phyloP scores from a whole-genome alignment of 805 yeast species.

The Yarrowia osloensis region DNA sequence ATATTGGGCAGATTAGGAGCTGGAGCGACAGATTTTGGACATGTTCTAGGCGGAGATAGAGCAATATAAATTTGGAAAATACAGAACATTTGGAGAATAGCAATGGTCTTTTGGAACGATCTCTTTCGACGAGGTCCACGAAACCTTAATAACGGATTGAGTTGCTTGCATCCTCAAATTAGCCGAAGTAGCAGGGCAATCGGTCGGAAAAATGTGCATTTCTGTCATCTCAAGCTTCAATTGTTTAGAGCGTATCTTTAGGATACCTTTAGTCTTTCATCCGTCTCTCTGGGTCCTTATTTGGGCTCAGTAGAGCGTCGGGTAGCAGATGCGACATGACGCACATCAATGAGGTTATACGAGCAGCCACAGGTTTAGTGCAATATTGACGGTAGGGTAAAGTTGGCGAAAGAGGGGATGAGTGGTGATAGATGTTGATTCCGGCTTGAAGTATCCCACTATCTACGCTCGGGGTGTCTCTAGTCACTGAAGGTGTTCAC shows the following conservation, averaged over 20 bases:
- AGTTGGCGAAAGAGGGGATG: too few species aligned
- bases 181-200: not conserved
- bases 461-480: too few species aligned
- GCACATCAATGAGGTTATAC: not conserved
- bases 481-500: too few species aligned
- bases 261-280: not conserved
- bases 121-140: not conserved
- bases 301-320: not conserved
- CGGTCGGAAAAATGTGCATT: not conserved
- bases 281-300: too few species aligned
- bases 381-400: not conserved
- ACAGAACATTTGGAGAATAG: too few species aligned
- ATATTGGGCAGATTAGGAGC: not conserved
- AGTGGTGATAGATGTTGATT: too few species aligned
- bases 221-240: not conserved
- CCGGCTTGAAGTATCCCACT: too few species aligned
- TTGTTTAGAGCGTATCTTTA: not conserved
- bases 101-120: too few species aligned
- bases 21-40: too few species aligned
- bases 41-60: too few species aligned
- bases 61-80: too few species aligned
- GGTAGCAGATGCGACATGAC: not conserved
- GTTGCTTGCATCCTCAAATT: not conserved
- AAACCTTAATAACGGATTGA: not conserved
- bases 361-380: conserved; percentile 6